These are phyloP conservation scores for Globisporangium canariense DNA, from an alignment of 352 stramenopile species.

Conservation along the genomic window DNA sequence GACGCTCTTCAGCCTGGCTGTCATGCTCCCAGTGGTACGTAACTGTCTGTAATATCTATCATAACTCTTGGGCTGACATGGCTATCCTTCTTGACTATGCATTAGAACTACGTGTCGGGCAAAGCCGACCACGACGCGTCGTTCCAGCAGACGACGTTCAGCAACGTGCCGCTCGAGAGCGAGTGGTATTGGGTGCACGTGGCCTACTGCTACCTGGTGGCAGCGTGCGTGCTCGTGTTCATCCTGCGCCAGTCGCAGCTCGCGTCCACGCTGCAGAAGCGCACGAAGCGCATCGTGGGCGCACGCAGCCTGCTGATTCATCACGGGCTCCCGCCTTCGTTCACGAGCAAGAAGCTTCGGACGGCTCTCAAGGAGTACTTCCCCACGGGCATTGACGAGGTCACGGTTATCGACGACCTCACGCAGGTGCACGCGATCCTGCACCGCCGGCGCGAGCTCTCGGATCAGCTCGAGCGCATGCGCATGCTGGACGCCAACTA, in stretches of 20 bases:
- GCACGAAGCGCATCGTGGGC: constrained; percentile 67
- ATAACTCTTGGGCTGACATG: neutral
- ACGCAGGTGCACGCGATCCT: constrained; percentile 55
- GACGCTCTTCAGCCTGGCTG: constrained; percentile 60
- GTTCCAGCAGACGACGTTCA: constrained; percentile 79
- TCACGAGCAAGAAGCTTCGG: constrained; percentile 43
- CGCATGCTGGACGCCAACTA: constrained; percentile 49
- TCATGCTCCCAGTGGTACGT: constrained; percentile 75
- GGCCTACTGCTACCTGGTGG: constrained; percentile 71
- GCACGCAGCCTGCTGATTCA: constrained; percentile 71
- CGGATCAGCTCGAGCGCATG: constrained; percentile 54
- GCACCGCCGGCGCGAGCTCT: constrained; percentile 36
- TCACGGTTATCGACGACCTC: constrained; percentile 65
- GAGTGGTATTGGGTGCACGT: constrained; percentile 81
- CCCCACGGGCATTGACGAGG: constrained; percentile 44
- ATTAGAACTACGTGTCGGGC: constrained; percentile 69
- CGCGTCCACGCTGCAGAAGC: constrained; percentile 38
- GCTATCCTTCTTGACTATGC: neutral
- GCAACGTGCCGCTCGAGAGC: constrained; percentile 76
- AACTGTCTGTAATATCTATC: neutral
- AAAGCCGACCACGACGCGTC: constrained; percentile 34
- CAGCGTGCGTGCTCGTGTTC: constrained; percentile 43
- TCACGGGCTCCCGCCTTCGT: constrained; percentile 45
- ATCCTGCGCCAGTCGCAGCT: constrained; percentile 44
- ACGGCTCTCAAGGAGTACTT: constrained; percentile 39